phyloP scores from a whole-genome alignment of 108 stramenopile genomes.

The Schizochytrium sp. region DNA sequence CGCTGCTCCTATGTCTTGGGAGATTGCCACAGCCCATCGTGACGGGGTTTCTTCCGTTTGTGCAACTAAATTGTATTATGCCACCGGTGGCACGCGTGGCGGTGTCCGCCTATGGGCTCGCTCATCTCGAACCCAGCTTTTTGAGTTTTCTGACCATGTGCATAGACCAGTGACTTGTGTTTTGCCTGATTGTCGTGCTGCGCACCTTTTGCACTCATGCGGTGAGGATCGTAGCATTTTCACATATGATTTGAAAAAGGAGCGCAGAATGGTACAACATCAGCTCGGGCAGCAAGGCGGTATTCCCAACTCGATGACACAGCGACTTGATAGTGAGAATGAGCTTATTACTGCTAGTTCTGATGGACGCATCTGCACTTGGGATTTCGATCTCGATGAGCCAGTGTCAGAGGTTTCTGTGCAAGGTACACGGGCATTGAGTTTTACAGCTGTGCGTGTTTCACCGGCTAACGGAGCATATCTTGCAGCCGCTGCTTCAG shows the following conservation, averaged over 20 bases:
- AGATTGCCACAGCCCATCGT: conserved; percentile 53
- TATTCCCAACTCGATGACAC: conserved; percentile 69
- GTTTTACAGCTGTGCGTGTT: conserved; percentile 33
- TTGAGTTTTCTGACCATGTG: conserved; percentile 59
- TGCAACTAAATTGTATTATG: conserved; percentile 50
- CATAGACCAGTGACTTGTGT: not conserved
- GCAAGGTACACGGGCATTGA: not conserved
- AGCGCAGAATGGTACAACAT: conserved; percentile 55
- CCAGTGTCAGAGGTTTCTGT: conserved; percentile 64
- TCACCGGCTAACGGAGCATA: not conserved
- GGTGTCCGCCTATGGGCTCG: conserved; percentile 32
- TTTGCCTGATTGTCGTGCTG: conserved; percentile 42
- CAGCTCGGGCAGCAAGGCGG: conserved; percentile 60
- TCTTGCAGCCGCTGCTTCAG: not conserved
- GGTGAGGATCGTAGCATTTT: conserved; percentile 48
- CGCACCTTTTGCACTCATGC: conserved; percentile 51
- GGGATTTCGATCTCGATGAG: conserved; percentile 73
- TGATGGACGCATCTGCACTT: conserved; percentile 67
- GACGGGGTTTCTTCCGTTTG: conserved; percentile 47
- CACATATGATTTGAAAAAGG: conserved; percentile 49
- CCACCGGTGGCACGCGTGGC: conserved; percentile 51
- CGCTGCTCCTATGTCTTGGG: not conserved
- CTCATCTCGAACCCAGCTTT: conserved; percentile 34
- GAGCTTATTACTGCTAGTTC: conserved; percentile 71
- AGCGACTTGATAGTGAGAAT: conserved; percentile 71